These are phyloP conservation scores for Hypericum androsaemum DNA, from an alignment of 345 rosid genomes.

Conservation along the genomic window DNA sequence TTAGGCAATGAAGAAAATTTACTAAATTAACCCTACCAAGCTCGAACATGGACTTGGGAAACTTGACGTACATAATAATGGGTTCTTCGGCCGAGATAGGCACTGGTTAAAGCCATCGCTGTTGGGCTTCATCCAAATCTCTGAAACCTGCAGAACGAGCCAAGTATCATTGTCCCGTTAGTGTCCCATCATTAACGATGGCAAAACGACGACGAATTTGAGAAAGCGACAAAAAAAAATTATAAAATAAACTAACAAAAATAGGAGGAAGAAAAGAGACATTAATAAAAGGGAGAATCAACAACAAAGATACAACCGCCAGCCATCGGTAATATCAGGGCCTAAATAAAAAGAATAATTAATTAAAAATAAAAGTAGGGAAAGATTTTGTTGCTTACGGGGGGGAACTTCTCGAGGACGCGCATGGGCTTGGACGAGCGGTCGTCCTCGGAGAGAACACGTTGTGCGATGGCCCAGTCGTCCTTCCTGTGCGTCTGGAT, in stretches of 20 bases:
- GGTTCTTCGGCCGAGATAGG: slow-evolving; percentile 49
- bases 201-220: not conserved
- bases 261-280: slow-evolving; percentile 17
- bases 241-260: not conserved
- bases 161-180: not conserved
- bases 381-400: slow-evolving; percentile 35
- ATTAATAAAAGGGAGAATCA: not conserved
- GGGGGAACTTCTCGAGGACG: slow-evolving; percentile 42
- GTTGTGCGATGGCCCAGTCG: slow-evolving; percentile 55
- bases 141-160: slow-evolving; percentile 42
- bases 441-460: slow-evolving; percentile 31
- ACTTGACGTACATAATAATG: slow-evolving; percentile 35
- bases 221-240: not conserved
- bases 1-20: not conserved
- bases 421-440: slow-evolving; percentile 39
- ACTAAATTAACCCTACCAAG: not conserved
- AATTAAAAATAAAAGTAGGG: too few species aligned
- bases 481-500: slow-evolving; percentile 39
- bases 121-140: slow-evolving; percentile 88
- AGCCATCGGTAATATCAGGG: too few species aligned
- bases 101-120: slow-evolving; percentile 52
- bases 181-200: not conserved
- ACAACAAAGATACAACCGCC: too few species aligned
- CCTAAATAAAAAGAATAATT: not conserved
- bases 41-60: too few species aligned